phyloP scores from a whole-genome alignment of 139 green algal genomes.

The Closterium sp. region DNA sequence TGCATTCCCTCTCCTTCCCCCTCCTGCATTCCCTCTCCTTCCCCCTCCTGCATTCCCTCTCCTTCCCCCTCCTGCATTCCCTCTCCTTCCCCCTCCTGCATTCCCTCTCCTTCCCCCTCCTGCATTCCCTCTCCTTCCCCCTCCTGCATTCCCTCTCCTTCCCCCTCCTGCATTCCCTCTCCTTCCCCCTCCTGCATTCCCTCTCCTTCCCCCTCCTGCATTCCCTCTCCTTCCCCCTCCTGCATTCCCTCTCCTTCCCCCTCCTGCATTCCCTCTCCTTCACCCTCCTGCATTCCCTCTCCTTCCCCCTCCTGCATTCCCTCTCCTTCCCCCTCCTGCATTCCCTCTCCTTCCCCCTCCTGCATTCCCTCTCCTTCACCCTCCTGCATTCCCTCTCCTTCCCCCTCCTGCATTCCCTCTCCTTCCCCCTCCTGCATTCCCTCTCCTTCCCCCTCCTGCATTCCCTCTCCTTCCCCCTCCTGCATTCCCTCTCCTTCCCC shows the following conservation, averaged over 20 bases:
- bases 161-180: neutral
- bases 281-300: neutral
- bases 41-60: neutral
- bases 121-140: neutral
- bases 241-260: neutral
- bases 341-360: neutral
- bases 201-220: neutral
- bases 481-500: neutral
- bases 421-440: neutral
- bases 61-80: neutral
- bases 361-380: too few relatives aligned
- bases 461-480: neutral
- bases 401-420: neutral
- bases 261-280: neutral
- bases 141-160: too few relatives aligned
- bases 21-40: neutral
- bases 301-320: neutral
- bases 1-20: too few relatives aligned
- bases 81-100: too few relatives aligned
- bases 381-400: neutral
- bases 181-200: neutral
- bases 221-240: too few relatives aligned
- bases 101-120: neutral
- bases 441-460: too few relatives aligned
- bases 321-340: neutral